phyloP scores from a whole-genome alignment of 257 asterid genomes.

The Coffea eugenioides region DNA sequence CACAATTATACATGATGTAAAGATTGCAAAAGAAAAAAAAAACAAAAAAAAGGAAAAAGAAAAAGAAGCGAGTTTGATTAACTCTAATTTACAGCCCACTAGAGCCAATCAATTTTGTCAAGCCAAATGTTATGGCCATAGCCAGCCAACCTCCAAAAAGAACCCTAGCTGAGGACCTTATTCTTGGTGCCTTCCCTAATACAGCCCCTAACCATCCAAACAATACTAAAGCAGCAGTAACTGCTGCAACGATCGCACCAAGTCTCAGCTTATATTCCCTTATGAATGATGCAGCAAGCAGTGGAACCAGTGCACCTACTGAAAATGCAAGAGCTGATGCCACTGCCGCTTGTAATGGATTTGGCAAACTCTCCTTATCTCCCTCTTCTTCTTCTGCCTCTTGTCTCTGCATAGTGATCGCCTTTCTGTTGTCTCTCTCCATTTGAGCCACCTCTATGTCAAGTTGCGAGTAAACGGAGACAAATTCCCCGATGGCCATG shows the following conservation, averaged over 20 bases:
- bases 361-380: conserved; percentile 45
- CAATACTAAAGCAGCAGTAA: conserved; percentile 50
- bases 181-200: conserved; percentile 58
- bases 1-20: not conserved
- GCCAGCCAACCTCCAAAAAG: conserved; percentile 88
- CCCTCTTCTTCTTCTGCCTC: conserved; percentile 5
- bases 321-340: conserved; percentile 79
- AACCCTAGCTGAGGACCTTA: conserved; percentile 55
- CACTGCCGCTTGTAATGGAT: conserved; percentile 71
- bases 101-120: conserved; percentile 71
- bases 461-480: conserved; percentile 75
- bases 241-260: conserved; percentile 57
- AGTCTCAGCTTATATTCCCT: conserved; percentile 59
- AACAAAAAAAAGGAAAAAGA: not conserved
- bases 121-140: conserved; percentile 76
- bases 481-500: conserved; percentile 88
- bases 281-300: conserved; percentile 71
- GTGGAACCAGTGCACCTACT: conserved; percentile 71
- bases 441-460: conserved; percentile 71
- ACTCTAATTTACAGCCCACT: conserved; percentile 35
- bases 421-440: conserved; percentile 37
- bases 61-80: not conserved
- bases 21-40: not conserved
- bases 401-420: conserved; percentile 9
- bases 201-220: conserved; percentile 78